phyloP scores from a whole-genome alignment of 1,284 basidiomycete species.

The Violaceomyces palustris region DNA sequence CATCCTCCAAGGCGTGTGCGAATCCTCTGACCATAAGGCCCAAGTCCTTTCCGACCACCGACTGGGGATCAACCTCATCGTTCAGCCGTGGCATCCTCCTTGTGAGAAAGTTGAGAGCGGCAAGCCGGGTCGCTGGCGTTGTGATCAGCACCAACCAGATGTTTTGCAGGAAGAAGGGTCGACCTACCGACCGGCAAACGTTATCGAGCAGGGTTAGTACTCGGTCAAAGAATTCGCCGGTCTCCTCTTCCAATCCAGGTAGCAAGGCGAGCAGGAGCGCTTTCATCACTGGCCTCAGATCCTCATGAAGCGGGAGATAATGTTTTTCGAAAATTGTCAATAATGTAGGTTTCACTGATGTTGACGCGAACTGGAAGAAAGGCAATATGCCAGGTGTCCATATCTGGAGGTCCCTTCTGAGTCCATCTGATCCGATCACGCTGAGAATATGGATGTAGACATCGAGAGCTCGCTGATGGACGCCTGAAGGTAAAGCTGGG shows the following conservation, averaged over 20 bases:
- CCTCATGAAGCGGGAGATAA: conserved; percentile 77
- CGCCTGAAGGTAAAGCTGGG: conserved; percentile 90
- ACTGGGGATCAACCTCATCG: conserved; percentile 10
- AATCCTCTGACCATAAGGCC: conserved; percentile 90
- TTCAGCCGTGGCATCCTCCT: conserved; percentile 63
- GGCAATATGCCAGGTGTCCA: conserved; percentile 97
- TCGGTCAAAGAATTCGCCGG: conserved; percentile 74
- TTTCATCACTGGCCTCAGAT: conserved; percentile 83
- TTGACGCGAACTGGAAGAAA: conserved; percentile 96
- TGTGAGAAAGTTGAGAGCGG: conserved; percentile 79
- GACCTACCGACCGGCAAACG: conserved; percentile 65
- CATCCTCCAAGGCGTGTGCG: conserved; percentile 77
- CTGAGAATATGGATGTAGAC: conserved; percentile 88
- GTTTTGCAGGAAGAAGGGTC: conserved; percentile 88
- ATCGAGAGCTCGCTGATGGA: conserved; percentile 91
- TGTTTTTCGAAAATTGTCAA: conserved; percentile 39
- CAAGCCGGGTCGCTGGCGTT: conserved; percentile 75
- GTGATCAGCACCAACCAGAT: conserved; percentile 90
- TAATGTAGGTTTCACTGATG: conserved; percentile 58
- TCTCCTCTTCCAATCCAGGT: conserved; percentile 57
- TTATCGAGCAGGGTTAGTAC: conserved; percentile 76
- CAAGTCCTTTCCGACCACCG: conserved; percentile 64
- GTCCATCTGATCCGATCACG: conserved; percentile 80
- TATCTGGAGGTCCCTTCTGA: conserved; percentile 78
- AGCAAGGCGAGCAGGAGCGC: conserved; percentile 87